A percentile compares a stretch with the other conserved stretches of the same genome.
Conservation (phyloP, 2,329 filamentous ascomycete species). For the Sordariomycetes sp. region DNA sequence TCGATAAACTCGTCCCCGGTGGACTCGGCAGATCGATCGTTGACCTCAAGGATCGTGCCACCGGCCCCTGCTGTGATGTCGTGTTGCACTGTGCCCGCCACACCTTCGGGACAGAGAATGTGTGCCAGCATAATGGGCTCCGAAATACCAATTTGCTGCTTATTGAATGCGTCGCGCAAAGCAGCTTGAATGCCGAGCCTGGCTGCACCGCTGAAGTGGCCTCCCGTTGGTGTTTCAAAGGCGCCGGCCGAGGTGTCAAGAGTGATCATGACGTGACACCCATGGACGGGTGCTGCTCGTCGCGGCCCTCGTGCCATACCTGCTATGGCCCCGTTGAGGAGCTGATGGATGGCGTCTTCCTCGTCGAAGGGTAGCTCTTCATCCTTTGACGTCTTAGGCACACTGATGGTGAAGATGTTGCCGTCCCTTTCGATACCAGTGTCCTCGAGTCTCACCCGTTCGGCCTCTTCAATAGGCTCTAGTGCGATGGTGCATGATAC, state of each 20-base stretch:
- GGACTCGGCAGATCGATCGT: constrained; percentile 35
- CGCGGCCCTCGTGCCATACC: constrained; percentile 79
- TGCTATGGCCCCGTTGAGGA: constrained; percentile 74
- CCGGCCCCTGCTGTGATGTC: constrained; percentile 66
- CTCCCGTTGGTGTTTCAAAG: constrained; percentile 50
- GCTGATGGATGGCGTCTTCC: constrained; percentile 44
- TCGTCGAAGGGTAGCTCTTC: constrained; percentile 33
- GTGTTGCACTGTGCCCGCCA: constrained; percentile 74
- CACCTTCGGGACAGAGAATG: constrained; percentile 76
- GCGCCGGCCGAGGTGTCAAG: constrained; percentile 55
- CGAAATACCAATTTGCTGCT: constrained; percentile 56
- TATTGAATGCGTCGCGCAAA: constrained; percentile 51
- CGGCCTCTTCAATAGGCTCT: constrained; percentile 43
- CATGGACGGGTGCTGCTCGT: constrained; percentile 71
- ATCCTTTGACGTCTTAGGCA: too few species aligned
- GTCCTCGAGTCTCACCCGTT: constrained; percentile 19
- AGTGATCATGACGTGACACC: constrained; percentile 59
- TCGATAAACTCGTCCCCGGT: constrained; percentile 46
- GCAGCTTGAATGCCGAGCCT: constrained; percentile 57
- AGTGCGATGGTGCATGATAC: constrained; percentile 65
- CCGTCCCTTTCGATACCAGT: constrained; percentile 51
- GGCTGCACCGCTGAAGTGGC: constrained; percentile 57
- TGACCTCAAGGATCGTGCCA: constrained; percentile 65
- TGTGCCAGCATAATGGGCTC: constrained; percentile 90
- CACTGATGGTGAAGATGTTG: constrained; percentile 56